Conservation (phyloP, 2,329 filamentous ascomycete genomes). For the Pestalotiopsis sp. region DNA sequence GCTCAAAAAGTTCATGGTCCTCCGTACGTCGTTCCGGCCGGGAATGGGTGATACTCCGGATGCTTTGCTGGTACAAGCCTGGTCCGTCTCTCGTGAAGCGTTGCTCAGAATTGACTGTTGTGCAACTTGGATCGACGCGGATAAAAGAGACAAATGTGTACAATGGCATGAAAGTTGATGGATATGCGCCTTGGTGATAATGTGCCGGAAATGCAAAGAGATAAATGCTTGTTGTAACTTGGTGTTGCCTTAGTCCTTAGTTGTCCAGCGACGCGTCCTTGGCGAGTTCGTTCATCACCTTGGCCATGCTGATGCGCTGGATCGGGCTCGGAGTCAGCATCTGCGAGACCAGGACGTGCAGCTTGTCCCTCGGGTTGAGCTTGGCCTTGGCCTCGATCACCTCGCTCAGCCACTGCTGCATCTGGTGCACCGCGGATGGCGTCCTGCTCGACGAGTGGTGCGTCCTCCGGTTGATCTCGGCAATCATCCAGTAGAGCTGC, state of each 20-base stretch:
- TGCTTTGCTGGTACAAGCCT: background rate
- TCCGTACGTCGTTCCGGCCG: background rate
- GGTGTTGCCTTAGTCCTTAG: constrained; percentile 15
- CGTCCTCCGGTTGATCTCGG: constrained; percentile 49
- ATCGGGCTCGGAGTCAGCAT: constrained; percentile 54
- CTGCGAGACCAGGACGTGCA: constrained; percentile 52
- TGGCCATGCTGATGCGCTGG: constrained; percentile 55
- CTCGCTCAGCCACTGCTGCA: constrained; percentile 58
- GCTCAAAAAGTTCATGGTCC: background rate
- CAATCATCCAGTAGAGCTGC: constrained; percentile 59
- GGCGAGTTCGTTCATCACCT: constrained; percentile 46
- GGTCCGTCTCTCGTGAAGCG: background rate
- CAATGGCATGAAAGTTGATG: background rate
- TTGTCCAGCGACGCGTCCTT: constrained; percentile 26
- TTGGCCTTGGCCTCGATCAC: constrained; percentile 47
- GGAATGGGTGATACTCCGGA: background rate
- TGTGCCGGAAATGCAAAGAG: background rate
- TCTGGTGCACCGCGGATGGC: constrained; percentile 46
- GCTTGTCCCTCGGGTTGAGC: constrained; percentile 45
- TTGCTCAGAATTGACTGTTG: background rate
- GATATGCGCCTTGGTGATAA: background rate
- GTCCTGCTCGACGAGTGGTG: constrained; percentile 22
- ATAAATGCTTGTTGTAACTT: background rate
- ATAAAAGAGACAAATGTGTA: background rate
- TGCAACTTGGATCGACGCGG: background rate